Conservation (phyloP, 1,139 yeast species). For the Nakaseomyces nivariensis region DNA sequence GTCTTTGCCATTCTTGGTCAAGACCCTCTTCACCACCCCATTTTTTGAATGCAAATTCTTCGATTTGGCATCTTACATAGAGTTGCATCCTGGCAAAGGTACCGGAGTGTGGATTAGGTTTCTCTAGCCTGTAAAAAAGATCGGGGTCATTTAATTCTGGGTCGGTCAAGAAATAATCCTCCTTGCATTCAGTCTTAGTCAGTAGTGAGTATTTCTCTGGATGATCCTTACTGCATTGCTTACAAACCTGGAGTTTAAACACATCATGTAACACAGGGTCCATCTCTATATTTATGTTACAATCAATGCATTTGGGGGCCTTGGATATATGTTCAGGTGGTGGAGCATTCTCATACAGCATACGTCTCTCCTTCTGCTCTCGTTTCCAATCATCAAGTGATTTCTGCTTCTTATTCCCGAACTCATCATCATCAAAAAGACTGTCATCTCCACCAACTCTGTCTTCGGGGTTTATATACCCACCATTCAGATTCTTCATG, state of each 20-base stretch:
- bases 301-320: slow-evolving; percentile 77
- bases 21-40: slow-evolving; percentile 90
- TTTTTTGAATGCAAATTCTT: slow-evolving; percentile 81
- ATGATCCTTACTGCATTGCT: slow-evolving; percentile 54
- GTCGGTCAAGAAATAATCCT: slow-evolving; percentile 85
- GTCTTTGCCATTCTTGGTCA: slow-evolving; percentile 83
- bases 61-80: slow-evolving; percentile 80
- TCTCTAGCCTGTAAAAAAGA: slow-evolving; percentile 67
- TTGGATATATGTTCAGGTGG: slow-evolving; percentile 61
- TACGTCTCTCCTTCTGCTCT: slow-evolving; percentile 38
- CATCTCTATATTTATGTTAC: slow-evolving; percentile 62
- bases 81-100: slow-evolving; percentile 89
- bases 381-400: slow-evolving; percentile 72
- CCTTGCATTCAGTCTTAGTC: slow-evolving; percentile 91
- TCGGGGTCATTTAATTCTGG: slow-evolving; percentile 72
- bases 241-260: slow-evolving; percentile 70
- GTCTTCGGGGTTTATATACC: slow-evolving; percentile 53
- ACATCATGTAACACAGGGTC: slow-evolving; percentile 62
- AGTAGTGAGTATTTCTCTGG: slow-evolving; percentile 86
- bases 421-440: slow-evolving; percentile 18
- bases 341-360: slow-evolving; percentile 41
- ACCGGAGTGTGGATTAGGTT: slow-evolving; percentile 89
- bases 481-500: slow-evolving; percentile 82
- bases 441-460: slow-evolving; percentile 15
- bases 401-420: slow-evolving; percentile 29